These are phyloP conservation scores for Phaeosphaeria sp. DNA, from an alignment of 2,329 filamentous ascomycete species.

Conservation along the genomic window DNA sequence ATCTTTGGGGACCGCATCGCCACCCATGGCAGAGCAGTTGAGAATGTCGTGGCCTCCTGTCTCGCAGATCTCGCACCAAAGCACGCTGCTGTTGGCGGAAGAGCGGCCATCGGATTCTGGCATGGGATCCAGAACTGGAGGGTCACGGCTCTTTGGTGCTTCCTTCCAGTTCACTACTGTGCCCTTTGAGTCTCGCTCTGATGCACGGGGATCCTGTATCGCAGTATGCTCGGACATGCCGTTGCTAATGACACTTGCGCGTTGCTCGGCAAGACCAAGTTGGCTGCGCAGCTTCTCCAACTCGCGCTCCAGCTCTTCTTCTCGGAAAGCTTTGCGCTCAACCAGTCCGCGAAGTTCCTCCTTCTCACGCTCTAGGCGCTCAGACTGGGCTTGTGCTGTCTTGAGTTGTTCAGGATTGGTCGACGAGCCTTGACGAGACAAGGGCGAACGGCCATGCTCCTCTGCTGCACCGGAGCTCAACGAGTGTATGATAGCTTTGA, in stretches of 20 bases:
- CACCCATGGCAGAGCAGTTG: slow-evolving; percentile 86
- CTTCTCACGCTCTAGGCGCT: slow-evolving; percentile 81
- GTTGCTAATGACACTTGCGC: slow-evolving; percentile 62
- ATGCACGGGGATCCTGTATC: slow-evolving; percentile 59
- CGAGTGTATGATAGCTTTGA: slow-evolving; percentile 98
- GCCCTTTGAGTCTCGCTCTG: slow-evolving; percentile 70
- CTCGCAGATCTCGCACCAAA: slow-evolving; percentile 97
- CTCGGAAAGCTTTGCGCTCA: slow-evolving; percentile 73
- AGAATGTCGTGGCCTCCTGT: slow-evolving; percentile 90
- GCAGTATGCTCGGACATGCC: slow-evolving; percentile 57
- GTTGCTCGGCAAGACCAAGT: slow-evolving; percentile 51
- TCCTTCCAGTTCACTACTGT: slow-evolving; percentile 66
- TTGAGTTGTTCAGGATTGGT: slow-evolving; percentile 56
- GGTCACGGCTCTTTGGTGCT: slow-evolving; percentile 28
- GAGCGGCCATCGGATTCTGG: slow-evolving; percentile 65
- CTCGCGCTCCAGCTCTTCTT: slow-evolving; percentile 87
- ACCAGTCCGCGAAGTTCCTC: slow-evolving; percentile 76
- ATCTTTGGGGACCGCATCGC: slow-evolving; percentile 53
- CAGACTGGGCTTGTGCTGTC: slow-evolving; percentile 65
- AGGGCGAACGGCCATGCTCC: slow-evolving; percentile 39
- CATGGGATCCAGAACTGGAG: slow-evolving; percentile 68
- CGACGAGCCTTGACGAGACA: slow-evolving; percentile 34
- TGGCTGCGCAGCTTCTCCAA: slow-evolving; percentile 64
- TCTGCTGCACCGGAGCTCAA: slow-evolving; percentile 74
- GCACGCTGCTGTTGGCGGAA: slow-evolving; percentile 69